phyloP scores from a whole-genome alignment of 164 flowering plant genomes.

The Pachysandra terminalis region DNA sequence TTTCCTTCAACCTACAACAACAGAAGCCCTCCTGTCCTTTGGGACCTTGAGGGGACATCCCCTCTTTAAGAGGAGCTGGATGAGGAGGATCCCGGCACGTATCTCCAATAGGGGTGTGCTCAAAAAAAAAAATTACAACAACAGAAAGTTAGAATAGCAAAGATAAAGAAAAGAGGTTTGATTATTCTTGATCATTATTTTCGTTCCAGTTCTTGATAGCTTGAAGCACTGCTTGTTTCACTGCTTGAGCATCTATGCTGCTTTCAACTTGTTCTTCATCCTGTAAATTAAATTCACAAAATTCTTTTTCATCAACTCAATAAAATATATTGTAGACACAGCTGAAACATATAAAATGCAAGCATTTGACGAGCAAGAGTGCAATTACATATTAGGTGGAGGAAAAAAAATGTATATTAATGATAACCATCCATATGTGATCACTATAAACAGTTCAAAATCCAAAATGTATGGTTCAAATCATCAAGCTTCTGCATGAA shows the following conservation, averaged over 20 bases:
- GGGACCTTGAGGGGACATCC: no score
- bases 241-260: conserved; percentile 53
- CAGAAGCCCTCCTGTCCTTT: no score
- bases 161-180: background rate
- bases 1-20: no score
- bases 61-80: no score
- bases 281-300: conserved; percentile 22
- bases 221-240: conserved; percentile 55
- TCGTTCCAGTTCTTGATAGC: conserved; percentile 57
- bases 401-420: background rate
- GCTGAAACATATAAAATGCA: no score
- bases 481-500: background rate
- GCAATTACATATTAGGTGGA: background rate
- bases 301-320: background rate
- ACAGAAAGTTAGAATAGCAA: background rate
- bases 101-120: no score
- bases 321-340: no score
- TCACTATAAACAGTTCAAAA: background rate
- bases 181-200: conserved; percentile 20
- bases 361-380: no score
- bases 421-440: conserved; percentile 5
- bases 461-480: conserved; percentile 12
- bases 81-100: no score
- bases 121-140: background rate
- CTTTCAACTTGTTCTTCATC: conserved; percentile 29